phyloP scores from a whole-genome alignment of 352 stramenopile genomes.

The Globisporangium nunn region DNA sequence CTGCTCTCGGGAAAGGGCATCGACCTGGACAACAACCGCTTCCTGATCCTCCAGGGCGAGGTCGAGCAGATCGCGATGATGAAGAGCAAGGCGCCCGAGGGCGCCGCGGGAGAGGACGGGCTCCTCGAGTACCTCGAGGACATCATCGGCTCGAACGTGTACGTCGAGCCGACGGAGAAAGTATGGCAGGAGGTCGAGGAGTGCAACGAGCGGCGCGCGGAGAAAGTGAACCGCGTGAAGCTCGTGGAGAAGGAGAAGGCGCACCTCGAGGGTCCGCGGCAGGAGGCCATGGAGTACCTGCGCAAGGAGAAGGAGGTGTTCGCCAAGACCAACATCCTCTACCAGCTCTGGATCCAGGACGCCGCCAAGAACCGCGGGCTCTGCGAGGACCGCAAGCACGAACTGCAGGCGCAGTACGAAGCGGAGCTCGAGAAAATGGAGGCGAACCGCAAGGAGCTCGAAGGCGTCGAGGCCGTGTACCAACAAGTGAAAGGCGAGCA shows the following conservation, averaged over 20 bases:
- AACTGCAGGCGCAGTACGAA: slow-evolving; percentile 74
- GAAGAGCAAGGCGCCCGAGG: slow-evolving; percentile 95
- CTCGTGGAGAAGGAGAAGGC: slow-evolving; percentile 97
- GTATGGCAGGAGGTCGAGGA: slow-evolving; percentile 92
- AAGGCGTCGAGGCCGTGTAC: slow-evolving; percentile 78
- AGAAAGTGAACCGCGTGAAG: slow-evolving; percentile 98
- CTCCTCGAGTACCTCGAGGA: slow-evolving; percentile 99
- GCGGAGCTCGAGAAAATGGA: slow-evolving; percentile 67
- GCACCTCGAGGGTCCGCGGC: slow-evolving; percentile 91
- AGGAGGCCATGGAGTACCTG: slow-evolving; percentile 93
- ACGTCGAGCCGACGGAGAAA: slow-evolving; percentile 92
- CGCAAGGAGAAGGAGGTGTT: slow-evolving; percentile 95
- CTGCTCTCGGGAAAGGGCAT: slow-evolving; percentile 95
- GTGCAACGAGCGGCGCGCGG: slow-evolving; percentile 85
- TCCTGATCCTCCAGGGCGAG: slow-evolving; percentile 97
- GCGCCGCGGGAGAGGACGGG: slow-evolving; percentile 91
- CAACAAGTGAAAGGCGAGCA: slow-evolving; percentile 80
- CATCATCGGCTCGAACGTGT: slow-evolving; percentile 99
- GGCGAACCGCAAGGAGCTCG: slow-evolving; percentile 70
- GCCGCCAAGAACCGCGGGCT: slow-evolving; percentile 66
- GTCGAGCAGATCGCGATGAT: slow-evolving; percentile 99
- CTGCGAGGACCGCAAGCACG: slow-evolving; percentile 53
- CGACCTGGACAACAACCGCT: slow-evolving; percentile 99
- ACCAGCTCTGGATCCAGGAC: slow-evolving; percentile 91
- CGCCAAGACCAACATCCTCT: slow-evolving; percentile 95